Conservation (phyloP, 1,284 basidiomycete species). For the Wolfiporia cocos region DNA sequence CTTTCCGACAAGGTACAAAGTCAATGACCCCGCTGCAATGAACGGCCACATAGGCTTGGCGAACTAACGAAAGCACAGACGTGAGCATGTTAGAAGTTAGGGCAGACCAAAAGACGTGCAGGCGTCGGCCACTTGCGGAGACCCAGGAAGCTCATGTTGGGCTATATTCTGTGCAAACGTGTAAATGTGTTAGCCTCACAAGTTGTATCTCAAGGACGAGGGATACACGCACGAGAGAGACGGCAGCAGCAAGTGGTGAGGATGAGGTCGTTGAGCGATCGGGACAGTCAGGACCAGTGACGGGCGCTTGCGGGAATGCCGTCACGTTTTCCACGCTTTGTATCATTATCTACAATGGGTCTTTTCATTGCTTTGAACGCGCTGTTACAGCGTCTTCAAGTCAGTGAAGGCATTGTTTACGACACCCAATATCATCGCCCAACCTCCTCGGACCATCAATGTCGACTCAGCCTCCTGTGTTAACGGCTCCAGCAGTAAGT, state of each 20-base stretch:
- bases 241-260: background rate
- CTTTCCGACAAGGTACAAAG: slow-evolving; percentile 58
- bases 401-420: too few relatives aligned
- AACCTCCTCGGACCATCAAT: background rate
- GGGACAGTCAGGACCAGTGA: background rate
- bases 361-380: too few relatives aligned
- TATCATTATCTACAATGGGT: too few relatives aligned
- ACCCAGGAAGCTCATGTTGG: slow-evolving; percentile 64
- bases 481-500: slow-evolving; percentile 35
- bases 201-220: too few relatives aligned
- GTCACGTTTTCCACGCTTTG: too few relatives aligned
- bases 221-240: background rate
- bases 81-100: slow-evolving; percentile 1
- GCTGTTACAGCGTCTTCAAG: too few relatives aligned
- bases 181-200: too few relatives aligned
- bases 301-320: background rate
- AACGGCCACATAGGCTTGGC: slow-evolving; percentile 73
- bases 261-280: background rate
- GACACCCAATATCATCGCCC: too few relatives aligned
- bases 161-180: background rate
- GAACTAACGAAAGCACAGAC: slow-evolving; percentile 35
- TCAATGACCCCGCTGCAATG: slow-evolving; percentile 54
- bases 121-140: slow-evolving; percentile 76
- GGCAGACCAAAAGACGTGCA: slow-evolving; percentile 34
- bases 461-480: slow-evolving; percentile 14